Evolutionary conservation across 257 asterid genomes (phyloP).

Genomic region (Solanum gandarillasii): DNA sequence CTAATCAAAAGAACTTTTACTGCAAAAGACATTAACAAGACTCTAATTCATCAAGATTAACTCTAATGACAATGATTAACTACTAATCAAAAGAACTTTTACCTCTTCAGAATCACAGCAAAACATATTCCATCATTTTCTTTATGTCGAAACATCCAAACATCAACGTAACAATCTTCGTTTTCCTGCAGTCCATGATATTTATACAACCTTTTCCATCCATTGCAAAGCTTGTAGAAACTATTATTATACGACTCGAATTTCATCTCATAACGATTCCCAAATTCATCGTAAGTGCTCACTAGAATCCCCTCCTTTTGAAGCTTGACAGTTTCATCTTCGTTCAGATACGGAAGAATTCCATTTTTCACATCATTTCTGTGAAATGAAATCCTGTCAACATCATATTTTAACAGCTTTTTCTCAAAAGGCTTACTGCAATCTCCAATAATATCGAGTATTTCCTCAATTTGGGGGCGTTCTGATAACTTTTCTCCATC

Average conservation of each 20-base stretch:
- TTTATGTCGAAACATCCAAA: constrained; percentile 1
- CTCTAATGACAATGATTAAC: background rate
- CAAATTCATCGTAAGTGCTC: background rate
- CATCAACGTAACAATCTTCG: background rate
- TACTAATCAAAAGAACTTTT: background rate
- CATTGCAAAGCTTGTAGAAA: background rate
- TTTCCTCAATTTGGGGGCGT: background rate
- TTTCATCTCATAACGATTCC: background rate
- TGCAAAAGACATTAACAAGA: background rate
- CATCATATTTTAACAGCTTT: background rate
- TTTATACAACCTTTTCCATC: background rate
- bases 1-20: background rate
- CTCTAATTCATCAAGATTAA: background rate
- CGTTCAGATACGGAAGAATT: background rate
- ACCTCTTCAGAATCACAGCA: background rate
- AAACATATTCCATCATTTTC: background rate
- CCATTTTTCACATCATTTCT: background rate
- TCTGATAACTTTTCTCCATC: background rate
- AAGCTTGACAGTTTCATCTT: background rate
- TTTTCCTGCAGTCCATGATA: background rate
- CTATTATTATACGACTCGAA: background rate
- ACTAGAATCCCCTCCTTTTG: background rate
- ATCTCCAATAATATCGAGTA: background rate
- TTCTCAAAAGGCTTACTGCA: constrained; percentile 3
- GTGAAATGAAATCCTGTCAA: background rate